Evolutionary conservation across 176 grass and related monocot species (phyloP), one percentile per base, ranked within the genome.

Genomic region (Oryza coarctata): DNA sequence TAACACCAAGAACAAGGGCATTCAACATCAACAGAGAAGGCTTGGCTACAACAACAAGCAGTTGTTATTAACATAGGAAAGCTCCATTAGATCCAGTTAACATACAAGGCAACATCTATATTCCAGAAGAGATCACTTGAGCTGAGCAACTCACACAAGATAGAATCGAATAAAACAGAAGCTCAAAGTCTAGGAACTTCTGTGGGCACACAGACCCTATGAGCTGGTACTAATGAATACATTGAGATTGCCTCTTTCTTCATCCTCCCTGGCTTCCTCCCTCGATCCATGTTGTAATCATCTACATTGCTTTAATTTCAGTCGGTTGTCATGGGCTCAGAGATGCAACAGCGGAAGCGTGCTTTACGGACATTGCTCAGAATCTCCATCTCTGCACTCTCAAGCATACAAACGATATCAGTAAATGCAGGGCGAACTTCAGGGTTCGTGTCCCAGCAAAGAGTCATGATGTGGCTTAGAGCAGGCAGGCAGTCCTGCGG

Each of bases 391-490:
- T 91, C 93, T 39, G 93, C 88, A 66, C 34, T 95, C 85, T 99
- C 91, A 40, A 98, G 90, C 96, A 98, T 98, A 63, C 82, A 74
- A 22, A 98, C 96, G 12, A 98, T 90, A 57, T 95, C 96, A 43
- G 91, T 88, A 68, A 99, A 99, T 44, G 96, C 77, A 39, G 96
- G 96, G 7, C 93, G 93, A 30, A 89, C 89, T 57, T 95, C 96
- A 80, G 96, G 89, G 70, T 99, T 93, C 1, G 91, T 74, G 63
- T 99, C 93, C 96, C 96, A 99, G 67, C 96, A 99, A 71, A 91
- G 96, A 76, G 89, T 93, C 96, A 95, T 99, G 77, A 95, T 94
- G 79, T 95, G 85, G 7, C 87, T 86, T 33, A 99, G 85, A 64
- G 85, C 89, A 35, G 90, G 95, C 17, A 93, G 88, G 84, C 95